Evolutionary conservation across 345 rosid genomes (phyloP), one percentile per base, ranked within the genome.

Genomic region (Stellera chamaejasme): DNA sequence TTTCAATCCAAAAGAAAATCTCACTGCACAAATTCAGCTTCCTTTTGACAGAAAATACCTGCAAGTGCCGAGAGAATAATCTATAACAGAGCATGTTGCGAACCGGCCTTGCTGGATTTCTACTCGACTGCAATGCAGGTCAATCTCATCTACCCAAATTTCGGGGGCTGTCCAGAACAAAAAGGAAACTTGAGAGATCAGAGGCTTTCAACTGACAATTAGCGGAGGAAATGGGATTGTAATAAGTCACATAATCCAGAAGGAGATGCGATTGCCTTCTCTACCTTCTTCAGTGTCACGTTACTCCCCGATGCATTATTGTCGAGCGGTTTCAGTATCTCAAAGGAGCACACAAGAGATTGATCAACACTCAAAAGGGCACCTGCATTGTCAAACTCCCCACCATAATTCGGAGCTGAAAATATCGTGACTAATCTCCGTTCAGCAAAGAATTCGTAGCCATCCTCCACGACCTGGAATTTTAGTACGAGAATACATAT

Each of bases 391-490:
- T 94, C 96, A 65, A 94, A 94, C 73, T 94, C 99, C 50, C 99
- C 99, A 10, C 97, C 99, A 59, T 94, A 94, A 82, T 94, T 94
- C 49, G 99, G 93, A 52, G 99, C 99, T 13, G 99, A 94, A 74
- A 94, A 94, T 55, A 94, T 87, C 0, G 96, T 94, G 41, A 94
- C 99, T 66, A 94, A 70, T 65, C 79, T 79, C 69, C 96, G 69
- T 62, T 78, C 83, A 0, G 96, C 97, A 13, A 94, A 94, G 60
- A 94, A 94, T 75, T 94, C 96, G 1, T 94, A 90, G 12, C 99
- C 97, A 42, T 94, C 99, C 74, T 94, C 99, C 71, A 94, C 99
- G 54, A 90, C 97, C 99, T 94, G 78, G 58, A 69, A 47, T 63
- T 23, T 32, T 8, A 32, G 39, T 5, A 5, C 1, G 5, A 32